Evolutionary conservation across 2,329 filamentous ascomycete genomes (phyloP).

Genomic region (Phialophora macrospora): DNA sequence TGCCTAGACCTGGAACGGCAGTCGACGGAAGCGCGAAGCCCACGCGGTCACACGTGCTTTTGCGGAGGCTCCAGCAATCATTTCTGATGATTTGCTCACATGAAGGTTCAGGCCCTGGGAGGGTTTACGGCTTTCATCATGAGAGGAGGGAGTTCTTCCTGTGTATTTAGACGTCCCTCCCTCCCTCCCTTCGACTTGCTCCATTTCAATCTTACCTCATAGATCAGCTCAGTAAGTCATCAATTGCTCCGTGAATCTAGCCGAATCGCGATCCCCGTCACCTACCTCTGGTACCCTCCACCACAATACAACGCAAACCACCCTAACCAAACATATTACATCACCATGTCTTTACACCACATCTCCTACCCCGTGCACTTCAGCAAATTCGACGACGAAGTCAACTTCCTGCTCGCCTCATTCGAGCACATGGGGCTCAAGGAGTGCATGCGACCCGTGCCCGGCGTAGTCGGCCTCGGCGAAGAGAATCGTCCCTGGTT

Average conservation of each 20-base stretch:
- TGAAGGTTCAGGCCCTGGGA: not conserved
- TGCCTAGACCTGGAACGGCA: not conserved
- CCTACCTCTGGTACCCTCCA: not conserved
- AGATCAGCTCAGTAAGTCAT: not conserved
- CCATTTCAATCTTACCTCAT: not conserved
- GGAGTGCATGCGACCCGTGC: slow-evolving; percentile 41
- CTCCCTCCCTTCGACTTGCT: not conserved
- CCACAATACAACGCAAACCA: not conserved
- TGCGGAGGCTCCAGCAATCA: not conserved
- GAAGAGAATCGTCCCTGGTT: slow-evolving; percentile 38
- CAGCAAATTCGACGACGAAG: slow-evolving; percentile 41
- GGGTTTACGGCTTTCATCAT: not conserved
- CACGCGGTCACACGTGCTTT: slow-evolving; percentile 1
- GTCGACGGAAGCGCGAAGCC: slow-evolving; percentile 3
- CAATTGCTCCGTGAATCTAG: not conserved
- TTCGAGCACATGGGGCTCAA: slow-evolving; percentile 43
- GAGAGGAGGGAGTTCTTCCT: too few species aligned
- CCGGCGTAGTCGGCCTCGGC: slow-evolving; percentile 42
- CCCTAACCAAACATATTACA: not conserved
- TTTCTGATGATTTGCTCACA: not conserved
- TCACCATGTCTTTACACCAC: slow-evolving; percentile 49
- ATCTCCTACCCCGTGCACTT: slow-evolving; percentile 40
- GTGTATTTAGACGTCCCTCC: not conserved
- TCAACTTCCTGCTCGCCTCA: slow-evolving; percentile 42
- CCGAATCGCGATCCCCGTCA: too few species aligned